A percentile compares a stretch with the other conserved stretches of the same genome.
These are phyloP conservation scores for Metschnikowia shivogae DNA, from an alignment of 805 yeast genomes.

Conservation along the genomic window DNA sequence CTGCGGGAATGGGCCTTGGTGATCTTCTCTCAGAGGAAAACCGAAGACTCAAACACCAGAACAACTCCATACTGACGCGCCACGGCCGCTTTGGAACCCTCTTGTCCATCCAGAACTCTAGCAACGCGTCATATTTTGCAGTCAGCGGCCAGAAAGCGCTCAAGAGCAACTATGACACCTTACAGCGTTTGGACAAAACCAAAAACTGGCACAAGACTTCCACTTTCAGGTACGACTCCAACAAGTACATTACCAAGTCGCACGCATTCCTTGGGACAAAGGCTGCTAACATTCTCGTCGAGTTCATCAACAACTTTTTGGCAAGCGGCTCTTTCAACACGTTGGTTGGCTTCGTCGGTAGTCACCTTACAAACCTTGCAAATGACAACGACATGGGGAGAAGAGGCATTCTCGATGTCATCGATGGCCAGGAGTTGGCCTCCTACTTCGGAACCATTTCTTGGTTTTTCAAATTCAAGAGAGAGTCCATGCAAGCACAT, in stretches of 20 bases:
- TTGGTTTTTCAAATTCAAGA: slow-evolving; percentile 75
- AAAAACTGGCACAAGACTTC: slow-evolving; percentile 59
- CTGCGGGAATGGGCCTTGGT: slow-evolving; percentile 40
- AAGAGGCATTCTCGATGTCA: slow-evolving; percentile 25
- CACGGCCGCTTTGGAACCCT: slow-evolving; percentile 92
- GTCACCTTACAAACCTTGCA: slow-evolving; percentile 15
- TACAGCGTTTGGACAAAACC: slow-evolving; percentile 61
- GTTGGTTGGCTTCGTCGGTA: slow-evolving; percentile 50
- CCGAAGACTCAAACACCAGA: slow-evolving; percentile 44
- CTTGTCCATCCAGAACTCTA: slow-evolving; percentile 58
- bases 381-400: slow-evolving; percentile 14
- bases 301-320: slow-evolving; percentile 51
- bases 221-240: slow-evolving; percentile 38
- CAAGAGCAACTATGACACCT: slow-evolving; percentile 44
- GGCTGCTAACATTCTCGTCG: slow-evolving; percentile 32
- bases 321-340: slow-evolving; percentile 74
- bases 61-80: slow-evolving; percentile 57
- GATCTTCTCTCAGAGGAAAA: slow-evolving; percentile 60
- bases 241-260: slow-evolving; percentile 26
- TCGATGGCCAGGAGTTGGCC: slow-evolving; percentile 38
- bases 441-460: slow-evolving; percentile 54
- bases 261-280: slow-evolving; percentile 29
- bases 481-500: slow-evolving; percentile 23
- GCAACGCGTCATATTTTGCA: slow-evolving; percentile 58
- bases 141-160: slow-evolving; percentile 69